Conservation (phyloP, 371 early-diverging fungal genomes). For the Rhizopus stolonifer region DNA sequence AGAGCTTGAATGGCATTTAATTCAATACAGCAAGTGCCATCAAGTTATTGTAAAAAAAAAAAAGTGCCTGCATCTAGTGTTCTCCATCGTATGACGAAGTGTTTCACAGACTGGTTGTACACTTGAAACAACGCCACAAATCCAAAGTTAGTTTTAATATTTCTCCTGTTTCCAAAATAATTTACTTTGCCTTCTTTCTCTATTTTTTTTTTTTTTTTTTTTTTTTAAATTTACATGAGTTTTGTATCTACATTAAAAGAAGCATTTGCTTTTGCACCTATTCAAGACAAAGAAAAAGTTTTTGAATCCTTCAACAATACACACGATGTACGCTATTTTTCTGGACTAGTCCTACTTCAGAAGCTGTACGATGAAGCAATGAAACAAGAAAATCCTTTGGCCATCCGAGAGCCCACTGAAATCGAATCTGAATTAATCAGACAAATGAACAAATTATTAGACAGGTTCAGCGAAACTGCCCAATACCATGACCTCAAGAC, state of each 20-base stretch:
- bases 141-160: no score
- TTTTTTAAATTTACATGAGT: slow-evolving; percentile 7
- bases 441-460: slow-evolving; percentile 16
- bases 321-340: slow-evolving; percentile 37
- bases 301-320: not conserved
- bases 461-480: not conserved
- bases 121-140: no score
- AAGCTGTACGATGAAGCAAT: no score
- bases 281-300: slow-evolving; percentile 10
- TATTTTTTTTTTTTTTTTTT: not conserved
- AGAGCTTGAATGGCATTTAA: no score
- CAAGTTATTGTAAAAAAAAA: no score
- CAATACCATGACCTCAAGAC: slow-evolving; percentile 19
- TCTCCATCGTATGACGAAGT: no score
- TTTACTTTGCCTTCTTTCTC: no score
- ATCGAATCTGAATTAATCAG: slow-evolving; percentile 22
- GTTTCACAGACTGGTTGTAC: no score
- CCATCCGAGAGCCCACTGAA: slow-evolving; percentile 19
- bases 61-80: no score
- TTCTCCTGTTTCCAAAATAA: no score
- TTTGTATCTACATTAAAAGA: slow-evolving; percentile 17
- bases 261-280: slow-evolving; percentile 19
- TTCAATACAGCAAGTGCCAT: no score
- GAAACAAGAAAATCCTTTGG: slow-evolving; percentile 9
- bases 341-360: slow-evolving; percentile 38